Conservation (phyloP, 352 stramenopile species). For the Globisporangium orthogonon region DNA sequence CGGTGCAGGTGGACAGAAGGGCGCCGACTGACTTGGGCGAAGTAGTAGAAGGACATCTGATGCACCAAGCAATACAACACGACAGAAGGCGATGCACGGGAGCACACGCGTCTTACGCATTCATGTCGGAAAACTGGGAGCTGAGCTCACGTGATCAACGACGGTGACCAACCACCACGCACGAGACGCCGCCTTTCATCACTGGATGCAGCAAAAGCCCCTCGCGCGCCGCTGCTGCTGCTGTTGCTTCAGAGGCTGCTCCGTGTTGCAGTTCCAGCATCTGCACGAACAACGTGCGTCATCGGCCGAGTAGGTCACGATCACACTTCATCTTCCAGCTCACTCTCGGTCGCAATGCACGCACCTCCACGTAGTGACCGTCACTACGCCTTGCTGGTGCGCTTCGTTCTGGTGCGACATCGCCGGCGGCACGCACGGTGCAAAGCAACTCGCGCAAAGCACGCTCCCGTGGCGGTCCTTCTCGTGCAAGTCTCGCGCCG, state of each 20-base stretch:
- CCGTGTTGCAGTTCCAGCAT: constrained; percentile 7
- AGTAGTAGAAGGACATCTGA: neutral
- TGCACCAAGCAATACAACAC: neutral
- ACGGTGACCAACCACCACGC: no score
- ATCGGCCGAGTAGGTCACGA: neutral
- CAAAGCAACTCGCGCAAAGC: constrained; percentile 5
- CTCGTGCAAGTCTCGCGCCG: neutral
- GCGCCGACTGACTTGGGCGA: constrained; percentile 10
- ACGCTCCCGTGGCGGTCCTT: constrained; percentile 1
- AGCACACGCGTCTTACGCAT: no score
- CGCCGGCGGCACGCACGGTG: constrained; percentile 1
- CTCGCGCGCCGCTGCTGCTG: neutral
- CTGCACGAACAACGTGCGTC: neutral
- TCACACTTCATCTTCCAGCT: neutral
- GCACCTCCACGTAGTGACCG: neutral
- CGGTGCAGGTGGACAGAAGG: constrained; percentile 2
- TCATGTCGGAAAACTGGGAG: no score
- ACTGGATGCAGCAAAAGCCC: constrained; percentile 1
- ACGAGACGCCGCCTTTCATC: neutral
- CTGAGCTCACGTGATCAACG: no score
- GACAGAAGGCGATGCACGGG: neutral
- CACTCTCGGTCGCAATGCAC: neutral
- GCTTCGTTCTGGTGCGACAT: neutral
- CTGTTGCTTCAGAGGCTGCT: constrained; percentile 4
- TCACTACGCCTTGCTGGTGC: neutral